Conservation (phyloP, 2,329 filamentous ascomycete genomes). For the Fusarium odoratissimum region DNA sequence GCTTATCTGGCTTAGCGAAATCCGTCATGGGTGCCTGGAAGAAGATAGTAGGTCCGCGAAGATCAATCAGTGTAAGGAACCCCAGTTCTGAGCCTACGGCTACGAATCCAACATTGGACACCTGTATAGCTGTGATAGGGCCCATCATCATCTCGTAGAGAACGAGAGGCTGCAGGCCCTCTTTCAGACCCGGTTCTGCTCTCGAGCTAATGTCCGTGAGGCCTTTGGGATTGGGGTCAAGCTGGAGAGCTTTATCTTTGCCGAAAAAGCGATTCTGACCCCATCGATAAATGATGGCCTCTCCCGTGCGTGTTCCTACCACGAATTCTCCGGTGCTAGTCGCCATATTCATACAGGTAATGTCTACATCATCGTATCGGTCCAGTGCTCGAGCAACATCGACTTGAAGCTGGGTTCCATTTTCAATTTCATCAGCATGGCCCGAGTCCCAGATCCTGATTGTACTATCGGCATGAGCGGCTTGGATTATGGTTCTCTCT, state of each 20-base stretch:
- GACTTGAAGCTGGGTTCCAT: conserved; percentile 81
- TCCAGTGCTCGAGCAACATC: conserved; percentile 86
- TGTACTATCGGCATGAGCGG: conserved; percentile 90
- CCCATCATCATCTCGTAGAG: conserved; percentile 88
- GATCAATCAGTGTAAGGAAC: conserved; percentile 82
- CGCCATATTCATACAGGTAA: conserved; percentile 83
- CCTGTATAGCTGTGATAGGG: conserved; percentile 79
- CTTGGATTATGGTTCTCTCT: conserved; percentile 84
- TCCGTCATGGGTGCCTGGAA: conserved; percentile 79
- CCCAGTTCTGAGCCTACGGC: conserved; percentile 88
- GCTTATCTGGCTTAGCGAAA: conserved; percentile 80
- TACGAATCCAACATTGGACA: conserved; percentile 94
- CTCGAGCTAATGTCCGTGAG: conserved; percentile 80
- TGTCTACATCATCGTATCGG: conserved; percentile 79
- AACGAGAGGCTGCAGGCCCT: conserved; percentile 83
- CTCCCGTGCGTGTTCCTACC: conserved; percentile 83
- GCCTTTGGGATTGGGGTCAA: conserved; percentile 72
- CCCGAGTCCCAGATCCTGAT: conserved; percentile 94
- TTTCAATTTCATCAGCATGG: conserved; percentile 93
- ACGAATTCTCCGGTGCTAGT: conserved; percentile 86
- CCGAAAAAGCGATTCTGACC: conserved; percentile 81
- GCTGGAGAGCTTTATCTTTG: conserved; percentile 63
- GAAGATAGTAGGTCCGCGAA: conserved; percentile 88
- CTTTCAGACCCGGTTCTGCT: conserved; percentile 77
- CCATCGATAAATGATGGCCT: conserved; percentile 89